Conservation (phyloP, 2,329 filamentous ascomycete species). For the Lasiodiplodia hormozganensis region DNA sequence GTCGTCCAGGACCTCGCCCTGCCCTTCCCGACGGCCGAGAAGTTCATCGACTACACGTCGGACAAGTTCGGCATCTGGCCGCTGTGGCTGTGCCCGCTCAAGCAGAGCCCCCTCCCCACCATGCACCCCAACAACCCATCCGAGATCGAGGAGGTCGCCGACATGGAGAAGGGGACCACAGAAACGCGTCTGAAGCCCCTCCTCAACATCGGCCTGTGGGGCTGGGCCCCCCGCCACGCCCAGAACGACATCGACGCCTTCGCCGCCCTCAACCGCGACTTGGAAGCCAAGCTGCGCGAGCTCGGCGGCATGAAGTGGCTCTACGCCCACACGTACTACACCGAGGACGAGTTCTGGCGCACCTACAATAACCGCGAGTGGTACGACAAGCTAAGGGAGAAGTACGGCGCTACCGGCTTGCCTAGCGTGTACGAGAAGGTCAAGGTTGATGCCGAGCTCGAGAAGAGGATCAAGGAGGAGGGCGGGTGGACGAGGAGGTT, state of each 20-base stretch:
- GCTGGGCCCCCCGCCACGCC: conserved; percentile 46
- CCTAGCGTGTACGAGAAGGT: conserved; percentile 74
- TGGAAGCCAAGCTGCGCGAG: conserved; percentile 66
- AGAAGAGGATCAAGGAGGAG: conserved; percentile 13
- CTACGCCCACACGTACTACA: conserved; percentile 74
- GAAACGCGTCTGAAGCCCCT: conserved; percentile 45
- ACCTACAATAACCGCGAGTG: conserved; percentile 62
- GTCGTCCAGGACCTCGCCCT: conserved; percentile 69
- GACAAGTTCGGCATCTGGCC: conserved; percentile 53
- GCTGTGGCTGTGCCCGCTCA: conserved; percentile 57
- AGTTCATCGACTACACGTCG: conserved; percentile 53
- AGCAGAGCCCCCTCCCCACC: conserved; percentile 31
- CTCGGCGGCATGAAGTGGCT: conserved; percentile 73
- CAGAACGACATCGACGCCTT: conserved; percentile 44
- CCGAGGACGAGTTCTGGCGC: conserved; percentile 71
- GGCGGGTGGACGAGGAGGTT: conserved; percentile 21
- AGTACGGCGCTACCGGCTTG: conserved; percentile 65
- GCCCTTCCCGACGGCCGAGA: conserved; percentile 50
- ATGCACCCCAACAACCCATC: conserved; percentile 19
- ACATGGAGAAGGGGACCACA: conserved; percentile 34
- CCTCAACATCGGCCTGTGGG: conserved; percentile 74
- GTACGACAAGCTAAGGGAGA: conserved; percentile 65
- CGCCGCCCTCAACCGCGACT: conserved; percentile 62
- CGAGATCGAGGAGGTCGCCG: not conserved
- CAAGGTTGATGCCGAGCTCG: conserved; percentile 45